Conservation (phyloP, 768 basidiomycete species). For the Xerocomellus chrysenteron region DNA sequence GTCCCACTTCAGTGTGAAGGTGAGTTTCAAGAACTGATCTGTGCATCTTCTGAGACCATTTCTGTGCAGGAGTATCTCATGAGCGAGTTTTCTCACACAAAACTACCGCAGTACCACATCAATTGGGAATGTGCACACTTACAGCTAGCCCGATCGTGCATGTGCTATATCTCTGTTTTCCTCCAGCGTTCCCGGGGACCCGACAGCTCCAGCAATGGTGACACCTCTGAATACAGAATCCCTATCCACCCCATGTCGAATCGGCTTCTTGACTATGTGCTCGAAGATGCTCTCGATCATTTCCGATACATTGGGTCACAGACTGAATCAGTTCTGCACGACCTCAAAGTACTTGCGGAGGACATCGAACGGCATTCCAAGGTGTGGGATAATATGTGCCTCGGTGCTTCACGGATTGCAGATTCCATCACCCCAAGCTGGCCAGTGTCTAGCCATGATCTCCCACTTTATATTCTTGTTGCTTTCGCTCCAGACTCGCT, state of each 20-base stretch:
- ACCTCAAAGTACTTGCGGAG: neutral
- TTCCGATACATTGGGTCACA: neutral
- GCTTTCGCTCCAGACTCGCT: neutral
- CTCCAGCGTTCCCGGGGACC: neutral
- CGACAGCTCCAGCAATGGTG: neutral
- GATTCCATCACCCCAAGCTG: neutral
- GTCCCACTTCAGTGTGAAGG: neutral
- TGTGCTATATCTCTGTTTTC: neutral
- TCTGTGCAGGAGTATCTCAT: neutral
- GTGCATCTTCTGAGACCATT: neutral
- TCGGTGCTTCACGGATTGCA: neutral
- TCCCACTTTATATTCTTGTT: neutral
- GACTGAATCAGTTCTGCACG: neutral
- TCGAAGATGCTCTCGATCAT: neutral
- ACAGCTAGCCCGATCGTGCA: neutral
- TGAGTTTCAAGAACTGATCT: neutral
- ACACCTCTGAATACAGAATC: neutral
- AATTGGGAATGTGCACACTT: neutral
- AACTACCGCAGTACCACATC: neutral
- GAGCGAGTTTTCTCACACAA: neutral
- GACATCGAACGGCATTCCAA: neutral
- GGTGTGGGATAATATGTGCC: neutral
- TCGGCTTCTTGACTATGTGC: neutral
- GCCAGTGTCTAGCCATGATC: neutral
- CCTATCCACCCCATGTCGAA: neutral